phyloP scores from a whole-genome alignment of 2,329 filamentous ascomycete genomes.

The Blumeriella jaapii region DNA sequence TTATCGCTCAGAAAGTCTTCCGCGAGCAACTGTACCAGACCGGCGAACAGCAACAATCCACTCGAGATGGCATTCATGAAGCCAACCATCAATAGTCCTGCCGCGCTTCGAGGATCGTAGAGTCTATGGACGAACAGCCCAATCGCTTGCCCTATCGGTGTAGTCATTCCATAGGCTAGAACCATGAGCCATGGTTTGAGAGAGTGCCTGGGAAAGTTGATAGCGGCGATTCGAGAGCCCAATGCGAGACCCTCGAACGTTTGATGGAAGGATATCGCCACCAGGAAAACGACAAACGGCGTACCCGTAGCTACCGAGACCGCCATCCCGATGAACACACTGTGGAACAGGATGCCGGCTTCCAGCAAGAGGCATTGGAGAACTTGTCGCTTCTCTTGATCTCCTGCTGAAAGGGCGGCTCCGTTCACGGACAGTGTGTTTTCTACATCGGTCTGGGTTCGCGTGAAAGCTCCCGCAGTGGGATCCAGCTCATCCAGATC shows the following conservation, averaged over 20 bases:
- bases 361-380: conserved; percentile 72
- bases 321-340: conserved; percentile 79
- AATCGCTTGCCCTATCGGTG: conserved; percentile 74
- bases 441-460: conserved; percentile 16
- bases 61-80: conserved; percentile 81
- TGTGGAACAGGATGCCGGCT: conserved; percentile 76
- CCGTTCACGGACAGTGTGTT: conserved; percentile 7
- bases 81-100: conserved; percentile 70
- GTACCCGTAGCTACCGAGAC: conserved; percentile 71
- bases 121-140: conserved; percentile 66
- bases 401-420: conserved; percentile 27
- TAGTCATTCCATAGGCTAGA: conserved; percentile 63
- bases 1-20: conserved; percentile 73
- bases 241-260: conserved; percentile 82
- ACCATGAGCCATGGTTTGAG: conserved; percentile 73
- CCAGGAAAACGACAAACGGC: conserved; percentile 66
- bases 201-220: conserved; percentile 65
- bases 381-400: conserved; percentile 55
- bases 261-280: conserved; percentile 77
- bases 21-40: conserved; percentile 71
- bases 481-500: conserved; percentile 51
- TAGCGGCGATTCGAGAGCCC: conserved; percentile 71
- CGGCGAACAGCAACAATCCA: conserved; percentile 70
- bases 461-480: conserved; percentile 24
- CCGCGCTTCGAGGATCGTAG: conserved; percentile 68